Conservation (phyloP, 495 filamentous ascomycete genomes). For the Tuber calosporum region DNA sequence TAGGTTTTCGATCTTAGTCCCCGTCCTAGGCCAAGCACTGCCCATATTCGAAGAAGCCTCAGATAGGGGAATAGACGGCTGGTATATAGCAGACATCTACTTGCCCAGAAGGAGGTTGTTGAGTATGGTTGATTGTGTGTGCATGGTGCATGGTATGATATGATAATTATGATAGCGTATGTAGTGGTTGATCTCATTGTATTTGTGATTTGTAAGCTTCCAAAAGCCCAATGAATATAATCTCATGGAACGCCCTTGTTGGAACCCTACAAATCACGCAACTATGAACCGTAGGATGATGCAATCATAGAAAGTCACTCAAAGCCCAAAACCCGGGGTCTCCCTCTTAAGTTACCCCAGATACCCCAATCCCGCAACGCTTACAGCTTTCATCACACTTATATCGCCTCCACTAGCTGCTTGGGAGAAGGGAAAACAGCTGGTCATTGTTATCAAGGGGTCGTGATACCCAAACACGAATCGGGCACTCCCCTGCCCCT, state of each 20-base stretch:
- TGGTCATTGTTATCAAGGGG: neutral
- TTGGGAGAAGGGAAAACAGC: neutral
- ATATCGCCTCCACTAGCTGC: no score
- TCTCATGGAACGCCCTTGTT: neutral
- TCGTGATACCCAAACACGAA: neutral
- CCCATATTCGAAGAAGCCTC: no score
- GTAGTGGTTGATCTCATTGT: no score
- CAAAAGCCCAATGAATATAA: neutral
- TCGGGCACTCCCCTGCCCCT: neutral
- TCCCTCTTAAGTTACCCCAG: no score
- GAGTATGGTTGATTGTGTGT: slow-evolving; percentile 8
- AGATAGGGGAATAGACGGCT: no score
- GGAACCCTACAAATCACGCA: neutral
- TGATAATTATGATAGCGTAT: neutral
- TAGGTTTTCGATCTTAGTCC: no score
- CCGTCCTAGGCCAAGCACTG: no score
- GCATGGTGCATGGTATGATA: neutral
- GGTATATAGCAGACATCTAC: no score
- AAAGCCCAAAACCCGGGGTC: neutral
- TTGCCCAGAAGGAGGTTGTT: slow-evolving; percentile 49
- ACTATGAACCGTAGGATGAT: neutral
- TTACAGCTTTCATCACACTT: neutral
- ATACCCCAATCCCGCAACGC: neutral
- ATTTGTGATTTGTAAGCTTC: neutral
- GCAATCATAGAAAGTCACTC: neutral